Percentiles rank a stretch among this genome's conserved stretches.
These are phyloP conservation scores for Cladosporium cucumerinum DNA, from an alignment of 2,329 filamentous ascomycete genomes.

Conservation along the genomic window DNA sequence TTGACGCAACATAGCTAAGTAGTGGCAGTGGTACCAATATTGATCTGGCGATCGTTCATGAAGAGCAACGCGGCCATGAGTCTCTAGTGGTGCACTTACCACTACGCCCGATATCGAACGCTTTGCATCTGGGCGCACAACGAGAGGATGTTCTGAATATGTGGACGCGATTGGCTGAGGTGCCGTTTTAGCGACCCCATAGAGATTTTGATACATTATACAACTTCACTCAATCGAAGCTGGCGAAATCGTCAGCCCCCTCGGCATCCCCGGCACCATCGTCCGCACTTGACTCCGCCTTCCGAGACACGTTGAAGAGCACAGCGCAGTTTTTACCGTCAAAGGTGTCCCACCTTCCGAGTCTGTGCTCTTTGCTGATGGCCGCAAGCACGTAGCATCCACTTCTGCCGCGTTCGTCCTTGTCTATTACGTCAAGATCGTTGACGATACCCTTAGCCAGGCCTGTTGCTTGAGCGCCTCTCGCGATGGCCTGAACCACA, in stretches of 20 bases:
- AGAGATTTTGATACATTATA: slow-evolving; percentile 15
- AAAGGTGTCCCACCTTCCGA: slow-evolving; percentile 70
- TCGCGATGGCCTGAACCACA: slow-evolving; percentile 22
- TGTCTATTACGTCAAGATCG: slow-evolving; percentile 81
- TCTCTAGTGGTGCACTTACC: not conserved
- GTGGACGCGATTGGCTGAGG: not conserved
- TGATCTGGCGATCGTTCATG: not conserved
- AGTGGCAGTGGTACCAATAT: not conserved
- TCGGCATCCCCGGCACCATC: not conserved
- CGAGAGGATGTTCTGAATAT: not conserved
- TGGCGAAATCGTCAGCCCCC: slow-evolving; percentile 18
- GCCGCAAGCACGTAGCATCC: slow-evolving; percentile 83
- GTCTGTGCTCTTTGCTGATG: slow-evolving; percentile 77
- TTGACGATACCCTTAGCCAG: slow-evolving; percentile 75
- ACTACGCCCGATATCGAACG: not conserved
- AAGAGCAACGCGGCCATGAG: not conserved
- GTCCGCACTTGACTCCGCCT: slow-evolving; percentile 8
- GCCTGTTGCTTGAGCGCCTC: slow-evolving; percentile 1
- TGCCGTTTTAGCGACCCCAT: not conserved
- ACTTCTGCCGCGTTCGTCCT: slow-evolving; percentile 68
- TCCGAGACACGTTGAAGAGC: slow-evolving; percentile 71
- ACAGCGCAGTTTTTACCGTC: slow-evolving; percentile 77
- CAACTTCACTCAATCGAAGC: slow-evolving; percentile 17
- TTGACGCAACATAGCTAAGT: not conserved
- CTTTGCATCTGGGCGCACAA: too few species aligned